These are phyloP conservation scores for Metarhizium anisopliae DNA, from an alignment of 2,329 filamentous ascomycete species.

Conservation along the genomic window DNA sequence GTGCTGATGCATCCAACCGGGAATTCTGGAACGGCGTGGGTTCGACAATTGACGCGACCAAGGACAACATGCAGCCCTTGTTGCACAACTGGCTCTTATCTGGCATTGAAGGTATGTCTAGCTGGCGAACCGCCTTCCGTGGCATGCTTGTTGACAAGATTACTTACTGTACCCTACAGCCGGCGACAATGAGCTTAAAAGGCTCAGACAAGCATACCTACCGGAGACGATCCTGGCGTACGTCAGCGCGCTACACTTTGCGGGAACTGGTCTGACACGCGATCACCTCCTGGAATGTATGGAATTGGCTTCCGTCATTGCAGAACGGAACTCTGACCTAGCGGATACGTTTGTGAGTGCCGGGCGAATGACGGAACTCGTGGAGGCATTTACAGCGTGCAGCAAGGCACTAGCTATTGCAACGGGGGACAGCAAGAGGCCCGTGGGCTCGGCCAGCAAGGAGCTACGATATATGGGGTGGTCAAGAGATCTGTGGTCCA, in stretches of 20 bases:
- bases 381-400: conserved; percentile 66
- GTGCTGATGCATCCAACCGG: conserved; percentile 27
- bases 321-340: conserved; percentile 60
- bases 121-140: not conserved
- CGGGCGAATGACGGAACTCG: conserved; percentile 64
- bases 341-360: conserved; percentile 55
- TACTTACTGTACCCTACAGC: not conserved
- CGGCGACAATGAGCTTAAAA: conserved; percentile 51
- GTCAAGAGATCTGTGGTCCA: conserved; percentile 54
- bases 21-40: conserved; percentile 47
- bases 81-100: conserved; percentile 55
- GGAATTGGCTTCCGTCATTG: conserved; percentile 71
- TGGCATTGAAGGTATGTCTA: conserved; percentile 42
- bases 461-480: conserved; percentile 54
- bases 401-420: conserved; percentile 61
- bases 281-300: conserved; percentile 76
- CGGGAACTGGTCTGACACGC: conserved; percentile 63
- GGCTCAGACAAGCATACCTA: conserved; percentile 68
- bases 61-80: conserved; percentile 50
- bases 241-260: conserved; percentile 70
- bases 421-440: conserved; percentile 42
- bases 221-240: conserved; percentile 82
- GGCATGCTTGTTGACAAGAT: not conserved
- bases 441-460: conserved; percentile 41
- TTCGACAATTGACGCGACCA: conserved; percentile 43